phyloP scores from a whole-genome alignment of 176 grass and related monocot genomes.

The Cocos nucifera region DNA sequence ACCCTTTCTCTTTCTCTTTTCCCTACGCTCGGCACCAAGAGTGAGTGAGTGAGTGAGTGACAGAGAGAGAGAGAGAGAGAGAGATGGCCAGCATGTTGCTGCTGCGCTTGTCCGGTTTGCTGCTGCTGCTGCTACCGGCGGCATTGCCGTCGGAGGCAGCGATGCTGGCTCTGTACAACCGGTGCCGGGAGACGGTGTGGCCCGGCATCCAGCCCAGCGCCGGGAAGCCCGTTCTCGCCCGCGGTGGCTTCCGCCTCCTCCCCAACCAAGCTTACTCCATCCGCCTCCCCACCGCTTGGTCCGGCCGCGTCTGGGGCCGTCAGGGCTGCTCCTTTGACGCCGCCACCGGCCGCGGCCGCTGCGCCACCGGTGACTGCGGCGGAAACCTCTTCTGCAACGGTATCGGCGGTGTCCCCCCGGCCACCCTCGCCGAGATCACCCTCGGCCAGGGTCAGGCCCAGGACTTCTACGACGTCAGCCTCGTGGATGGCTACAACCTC shows the following conservation, averaged over 20 bases:
- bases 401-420: slow-evolving; percentile 45
- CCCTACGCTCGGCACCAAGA: too few species aligned
- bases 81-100: too few species aligned
- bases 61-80: too few species aligned
- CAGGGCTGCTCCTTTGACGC: slow-evolving; percentile 68
- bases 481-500: slow-evolving; percentile 94
- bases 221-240: slow-evolving; percentile 43
- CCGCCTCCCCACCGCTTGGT: slow-evolving; percentile 56
- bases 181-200: slow-evolving; percentile 82
- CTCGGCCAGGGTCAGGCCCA: slow-evolving; percentile 25
- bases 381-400: slow-evolving; percentile 71
- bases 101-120: too few species aligned
- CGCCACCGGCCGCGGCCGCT: slow-evolving; percentile 36
- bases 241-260: slow-evolving; percentile 44
- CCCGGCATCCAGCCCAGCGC: slow-evolving; percentile 84
- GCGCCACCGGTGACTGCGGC: slow-evolving; percentile 87
- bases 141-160: slow-evolving; percentile 26
- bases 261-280: slow-evolving; percentile 47
- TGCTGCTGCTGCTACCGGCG: too few species aligned
- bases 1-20: too few species aligned
- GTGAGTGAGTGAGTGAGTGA: too few species aligned
- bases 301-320: slow-evolving; percentile 73
- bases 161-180: slow-evolving; percentile 74
- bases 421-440: slow-evolving; percentile 80
- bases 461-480: slow-evolving; percentile 95